Evolutionary conservation across 1,139 yeast species (phyloP), one percentile per base, ranked within the genome.

Genomic region (Suhomyces kunorum): DNA sequence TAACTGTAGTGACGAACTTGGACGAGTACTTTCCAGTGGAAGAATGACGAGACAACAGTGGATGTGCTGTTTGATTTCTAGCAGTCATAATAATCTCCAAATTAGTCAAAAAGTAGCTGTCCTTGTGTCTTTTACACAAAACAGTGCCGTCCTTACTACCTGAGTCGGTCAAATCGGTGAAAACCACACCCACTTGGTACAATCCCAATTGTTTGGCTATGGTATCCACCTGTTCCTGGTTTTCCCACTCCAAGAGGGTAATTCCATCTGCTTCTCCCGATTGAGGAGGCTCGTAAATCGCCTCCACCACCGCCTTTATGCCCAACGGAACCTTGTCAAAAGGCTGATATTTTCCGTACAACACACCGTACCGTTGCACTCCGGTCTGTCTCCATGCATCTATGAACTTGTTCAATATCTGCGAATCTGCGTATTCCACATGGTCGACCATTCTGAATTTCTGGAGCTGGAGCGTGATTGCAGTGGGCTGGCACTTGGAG

Each of bases 401-500:
- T 43, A 94, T 87, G 61, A 94, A 92, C 28, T 76, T 71, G 59
- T 92, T 87, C 43, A 94, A 78, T 25, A 89, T 76, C 4, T 72
- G 69, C 33, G 89, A 79, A 46, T 79, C 80, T 14, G 89, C 81
- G 62, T 90, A 87, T 61, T 92, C 98, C 22, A 92, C 94, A 66
- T 94, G 98, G 62, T 94, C 99, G 15, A 94, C 96, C 96, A 92
- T 87, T 55, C 99, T 77, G 61, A 87, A 94, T 34, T 76, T 73
- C 61, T 94, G 98, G 59, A 83, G 90, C 59, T 86, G 95, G 47
- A 94, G 71, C 0, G 98, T 89, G 43, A 94, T 88, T 0, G 96
- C 95, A 1, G 96, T 81, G 0, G 98, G 98, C 61, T 90, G 98
- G 62, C 98, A 92, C 61, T 89, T 88, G n/a, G 96, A 85, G 58